Base-by-base conservation (phyloP, 2,329 filamentous ascomycete genomes). In the Rhynchosporium graminicola region DNA sequence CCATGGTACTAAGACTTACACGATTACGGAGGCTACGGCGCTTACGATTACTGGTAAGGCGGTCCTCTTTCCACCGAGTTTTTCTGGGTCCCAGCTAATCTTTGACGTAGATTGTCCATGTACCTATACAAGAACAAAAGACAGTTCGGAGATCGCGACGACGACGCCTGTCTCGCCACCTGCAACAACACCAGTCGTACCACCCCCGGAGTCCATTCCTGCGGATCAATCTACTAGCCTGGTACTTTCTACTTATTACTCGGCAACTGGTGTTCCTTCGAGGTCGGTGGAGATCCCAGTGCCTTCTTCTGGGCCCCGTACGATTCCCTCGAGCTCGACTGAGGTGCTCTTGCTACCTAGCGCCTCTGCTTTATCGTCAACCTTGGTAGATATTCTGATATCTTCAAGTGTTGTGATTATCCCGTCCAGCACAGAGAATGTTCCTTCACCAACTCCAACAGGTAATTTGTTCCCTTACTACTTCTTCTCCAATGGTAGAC, bases 1-100 rank as follows among this genome's bases (percentile, higher is more conserved):
- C 1, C 29, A 57, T 36, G 55, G 55, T n/a, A 57, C 42, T n/a
- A 7, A 47, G 5, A 57, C 46, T 3, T 59, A 51, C 26, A 59
- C 45, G 4, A 20, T 59, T 12, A 51, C 45, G 2, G 33, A 59
- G 12, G 46, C 57, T 10, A 59, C 57, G 12, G 52, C 57, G 4
- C 36, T 59, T 20, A 59, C 46, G 6, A 59, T 59, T 20, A 59
- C 57, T 42, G 57, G 57, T 59, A 9, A 51, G 33, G 20, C 20
- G 20, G 20, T 20, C 20, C 20, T 20, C 20, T 20, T 20, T 20
- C 20, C 20, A 20, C 20, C 1, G 20, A 20, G 20, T 20, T 20
- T 20, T 20, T 8, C 3, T 20, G 1, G 33, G 6, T 9, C 20
- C n/a, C 20, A 2, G 46, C 47, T 59, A 10, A 59, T 28, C 12